Evolutionary conservation across 768 basidiomycete species (phyloP).

Genomic region (Coprinellus micaceus): DNA sequence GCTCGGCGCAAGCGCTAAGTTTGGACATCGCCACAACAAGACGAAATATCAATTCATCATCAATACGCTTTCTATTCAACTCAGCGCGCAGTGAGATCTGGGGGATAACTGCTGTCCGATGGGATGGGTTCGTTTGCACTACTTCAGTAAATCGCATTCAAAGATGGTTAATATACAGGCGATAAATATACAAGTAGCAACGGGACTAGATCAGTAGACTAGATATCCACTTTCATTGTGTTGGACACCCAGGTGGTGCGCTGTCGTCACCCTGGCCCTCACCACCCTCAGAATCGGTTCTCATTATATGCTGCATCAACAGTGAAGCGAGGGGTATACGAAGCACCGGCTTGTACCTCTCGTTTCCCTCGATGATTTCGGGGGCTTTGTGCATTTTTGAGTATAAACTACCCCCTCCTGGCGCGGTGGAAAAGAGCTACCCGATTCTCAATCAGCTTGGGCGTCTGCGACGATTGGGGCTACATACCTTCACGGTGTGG

Average conservation of each 20-base stretch:
- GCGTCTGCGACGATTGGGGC: too few species aligned
- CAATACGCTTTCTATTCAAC: too few species aligned
- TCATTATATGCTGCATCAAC: neutral
- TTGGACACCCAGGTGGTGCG: neutral
- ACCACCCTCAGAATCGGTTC: neutral
- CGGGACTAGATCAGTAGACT: neutral
- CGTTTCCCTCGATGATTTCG: conserved; percentile 56
- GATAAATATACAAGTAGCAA: neutral
- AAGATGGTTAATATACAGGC: neutral
- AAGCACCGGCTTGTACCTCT: conserved; percentile 17
- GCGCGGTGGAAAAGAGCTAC: conserved; percentile 63
- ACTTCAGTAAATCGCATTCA: neutral
- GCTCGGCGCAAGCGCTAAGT: conserved; percentile 1
- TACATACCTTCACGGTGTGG: conserved; percentile 69
- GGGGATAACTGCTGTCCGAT: too few species aligned
- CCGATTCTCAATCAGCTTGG: too few species aligned
- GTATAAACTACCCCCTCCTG: conserved; percentile 41
- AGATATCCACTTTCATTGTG: neutral
- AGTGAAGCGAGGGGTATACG: neutral
- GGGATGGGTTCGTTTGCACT: too few species aligned
- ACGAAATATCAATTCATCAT: neutral
- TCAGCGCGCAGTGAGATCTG: too few species aligned
- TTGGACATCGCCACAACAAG: conserved; percentile 3
- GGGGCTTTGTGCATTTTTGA: conserved; percentile 53
- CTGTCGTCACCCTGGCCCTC: neutral